Evolutionary conservation across 257 asterid genomes (phyloP).

Genomic region (Jaltomata sinuosa): DNA sequence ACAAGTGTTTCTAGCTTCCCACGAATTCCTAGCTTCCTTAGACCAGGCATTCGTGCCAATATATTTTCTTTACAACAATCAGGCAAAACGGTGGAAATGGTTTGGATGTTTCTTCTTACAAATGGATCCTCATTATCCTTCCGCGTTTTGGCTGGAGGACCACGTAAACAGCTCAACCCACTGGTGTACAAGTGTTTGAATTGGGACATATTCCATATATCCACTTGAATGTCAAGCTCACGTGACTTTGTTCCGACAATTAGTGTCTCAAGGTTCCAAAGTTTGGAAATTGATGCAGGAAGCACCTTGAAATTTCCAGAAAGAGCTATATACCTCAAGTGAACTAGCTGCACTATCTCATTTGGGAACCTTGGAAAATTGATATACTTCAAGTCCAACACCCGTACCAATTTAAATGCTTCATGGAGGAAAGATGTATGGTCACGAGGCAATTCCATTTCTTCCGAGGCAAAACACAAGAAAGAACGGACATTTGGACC

Average conservation of each 20-base stretch:
- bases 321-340: constrained; percentile 25
- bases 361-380: constrained; percentile 22
- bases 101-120: constrained; percentile 26
- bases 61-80: constrained; percentile 32
- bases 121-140: constrained; percentile 26
- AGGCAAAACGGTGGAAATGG: constrained; percentile 24
- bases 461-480: constrained; percentile 22
- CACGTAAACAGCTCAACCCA: constrained; percentile 20
- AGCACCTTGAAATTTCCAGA: constrained; percentile 25
- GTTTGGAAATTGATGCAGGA: constrained; percentile 27
- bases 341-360: constrained; percentile 27
- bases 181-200: constrained; percentile 29
- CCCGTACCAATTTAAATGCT: constrained; percentile 26
- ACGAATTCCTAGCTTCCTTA: constrained; percentile 28
- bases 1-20: constrained; percentile 20
- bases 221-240: constrained; percentile 20
- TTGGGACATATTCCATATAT: constrained; percentile 34
- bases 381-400: constrained; percentile 22
- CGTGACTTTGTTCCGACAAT: constrained; percentile 20
- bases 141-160: constrained; percentile 27
- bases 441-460: constrained; percentile 17
- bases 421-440: constrained; percentile 21
- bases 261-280: constrained; percentile 39
- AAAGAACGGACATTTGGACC: constrained; percentile 31
- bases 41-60: constrained; percentile 25